A percentile compares a stretch with the other conserved stretches of the same genome.
phyloP scores from a whole-genome alignment of 2,329 filamentous ascomycete genomes.

The Ophiostoma ips region DNA sequence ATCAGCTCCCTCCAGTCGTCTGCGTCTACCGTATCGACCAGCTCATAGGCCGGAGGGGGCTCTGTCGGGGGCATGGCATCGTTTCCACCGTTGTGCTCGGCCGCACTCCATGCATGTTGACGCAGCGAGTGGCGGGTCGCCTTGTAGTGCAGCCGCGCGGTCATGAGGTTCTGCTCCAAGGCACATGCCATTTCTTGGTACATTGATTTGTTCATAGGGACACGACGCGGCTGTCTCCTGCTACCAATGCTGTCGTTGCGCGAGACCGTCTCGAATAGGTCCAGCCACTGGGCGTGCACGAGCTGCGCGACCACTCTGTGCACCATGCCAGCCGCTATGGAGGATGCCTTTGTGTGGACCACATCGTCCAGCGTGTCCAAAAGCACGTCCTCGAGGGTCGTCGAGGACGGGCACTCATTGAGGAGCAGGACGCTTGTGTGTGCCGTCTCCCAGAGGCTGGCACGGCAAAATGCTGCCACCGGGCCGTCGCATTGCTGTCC shows the following conservation, averaged over 20 bases:
- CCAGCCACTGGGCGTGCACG: conserved; percentile 22
- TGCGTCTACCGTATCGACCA: background rate
- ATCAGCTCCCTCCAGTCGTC: conserved; percentile 22
- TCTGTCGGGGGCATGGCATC: too few relatives aligned
- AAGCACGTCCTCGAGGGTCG: conserved; percentile 17
- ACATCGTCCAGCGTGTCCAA: conserved; percentile 12
- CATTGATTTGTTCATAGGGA: background rate
- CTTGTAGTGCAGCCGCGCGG: background rate
- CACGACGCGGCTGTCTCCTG: background rate
- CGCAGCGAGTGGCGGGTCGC: background rate
- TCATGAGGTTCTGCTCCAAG: background rate
- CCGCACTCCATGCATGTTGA: too few relatives aligned
- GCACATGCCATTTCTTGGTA: background rate
- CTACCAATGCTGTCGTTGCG: background rate
- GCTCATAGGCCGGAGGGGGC: background rate
- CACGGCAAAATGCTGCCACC: conserved; percentile 18
- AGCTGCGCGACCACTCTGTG: background rate
- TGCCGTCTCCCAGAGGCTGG: conserved; percentile 21
- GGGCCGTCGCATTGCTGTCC: too few relatives aligned
- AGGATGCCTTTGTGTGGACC: background rate
- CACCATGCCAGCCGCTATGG: conserved; percentile 5
- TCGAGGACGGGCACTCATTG: conserved; percentile 13
- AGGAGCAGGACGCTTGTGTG: conserved; percentile 21
- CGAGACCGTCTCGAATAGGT: conserved; percentile 17
- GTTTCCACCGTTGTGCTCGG: too few relatives aligned